phyloP scores from a whole-genome alignment of 208 protist species.

The Polymyxa betae region DNA sequence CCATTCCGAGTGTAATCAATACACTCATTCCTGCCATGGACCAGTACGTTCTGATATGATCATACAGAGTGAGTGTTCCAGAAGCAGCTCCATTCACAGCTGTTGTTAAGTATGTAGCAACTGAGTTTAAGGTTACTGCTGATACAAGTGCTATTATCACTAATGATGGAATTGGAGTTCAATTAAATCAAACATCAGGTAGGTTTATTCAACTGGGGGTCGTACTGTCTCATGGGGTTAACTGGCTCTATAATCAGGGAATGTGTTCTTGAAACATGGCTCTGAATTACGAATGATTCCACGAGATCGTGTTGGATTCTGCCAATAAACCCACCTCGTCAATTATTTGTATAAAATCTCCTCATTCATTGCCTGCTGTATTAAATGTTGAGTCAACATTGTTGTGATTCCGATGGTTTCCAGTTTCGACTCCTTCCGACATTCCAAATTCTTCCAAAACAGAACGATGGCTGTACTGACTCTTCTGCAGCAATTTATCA shows the following conservation, averaged over 20 bases:
- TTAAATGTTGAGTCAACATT: too few relatives aligned
- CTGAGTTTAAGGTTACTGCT: conserved; percentile 56
- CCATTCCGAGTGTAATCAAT: conserved; percentile 48
- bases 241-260: not conserved
- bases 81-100: conserved; percentile 55
- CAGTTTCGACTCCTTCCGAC: not conserved
- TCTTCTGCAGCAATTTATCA: not conserved
- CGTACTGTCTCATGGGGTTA: not conserved
- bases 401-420: too few relatives aligned
- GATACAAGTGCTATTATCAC: conserved; percentile 60
- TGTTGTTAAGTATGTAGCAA: conserved; percentile 55
- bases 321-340: not conserved
- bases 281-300: conserved; percentile 53
- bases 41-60: conserved; percentile 1
- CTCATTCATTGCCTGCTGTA: too few relatives aligned
- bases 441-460: not conserved
- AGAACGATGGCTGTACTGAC: not conserved
- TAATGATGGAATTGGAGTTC: conserved; percentile 39
- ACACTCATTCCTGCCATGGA: not conserved
- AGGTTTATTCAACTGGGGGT: not conserved
- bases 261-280: conserved; percentile 60
- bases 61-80: conserved; percentile 54
- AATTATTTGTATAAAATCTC: not conserved
- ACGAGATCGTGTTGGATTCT: conserved; percentile 50
- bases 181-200: conserved; percentile 47